Evolutionary conservation across 2,329 filamentous ascomycete genomes (phyloP).

Genomic region (Aspergillus quadrilineatus): DNA sequence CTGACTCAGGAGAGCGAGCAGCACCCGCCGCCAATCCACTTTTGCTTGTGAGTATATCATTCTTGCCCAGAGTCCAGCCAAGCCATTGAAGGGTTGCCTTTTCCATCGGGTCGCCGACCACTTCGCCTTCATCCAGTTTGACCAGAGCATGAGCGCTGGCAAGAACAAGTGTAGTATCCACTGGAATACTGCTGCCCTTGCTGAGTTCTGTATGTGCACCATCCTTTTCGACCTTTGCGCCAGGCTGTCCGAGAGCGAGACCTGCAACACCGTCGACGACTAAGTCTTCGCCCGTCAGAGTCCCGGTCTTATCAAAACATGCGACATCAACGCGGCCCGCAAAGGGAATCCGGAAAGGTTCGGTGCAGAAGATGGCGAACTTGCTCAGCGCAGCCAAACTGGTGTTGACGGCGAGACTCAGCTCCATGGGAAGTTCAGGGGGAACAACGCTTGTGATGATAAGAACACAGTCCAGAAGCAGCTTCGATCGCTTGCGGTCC

Average conservation of each 20-base stretch:
- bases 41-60: slow-evolving; percentile 78
- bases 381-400: slow-evolving; percentile 92
- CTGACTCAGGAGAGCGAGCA: slow-evolving; percentile 60
- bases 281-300: slow-evolving; percentile 90
- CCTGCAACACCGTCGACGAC: slow-evolving; percentile 97
- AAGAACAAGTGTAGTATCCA: slow-evolving; percentile 87
- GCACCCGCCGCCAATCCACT: slow-evolving; percentile 40
- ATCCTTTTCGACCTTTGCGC: slow-evolving; percentile 68
- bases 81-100: slow-evolving; percentile 89
- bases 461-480: slow-evolving; percentile 93
- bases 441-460: slow-evolving; percentile 98
- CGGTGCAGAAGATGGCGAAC: slow-evolving; percentile 96
- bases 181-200: slow-evolving; percentile 65
- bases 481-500: slow-evolving; percentile 95
- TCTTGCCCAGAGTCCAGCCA: slow-evolving; percentile 88
- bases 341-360: slow-evolving; percentile 96
- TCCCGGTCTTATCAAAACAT: slow-evolving; percentile 98
- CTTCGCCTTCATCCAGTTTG: slow-evolving; percentile 92
- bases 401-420: slow-evolving; percentile 96
- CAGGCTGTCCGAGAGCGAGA: slow-evolving; percentile 68
- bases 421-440: slow-evolving; percentile 97
- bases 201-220: slow-evolving; percentile 80
- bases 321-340: slow-evolving; percentile 93
- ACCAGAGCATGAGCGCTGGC: slow-evolving; percentile 94
- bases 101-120: slow-evolving; percentile 98